phyloP scores from a whole-genome alignment of 345 rosid species.

The Eucalyptus urophylla region DNA sequence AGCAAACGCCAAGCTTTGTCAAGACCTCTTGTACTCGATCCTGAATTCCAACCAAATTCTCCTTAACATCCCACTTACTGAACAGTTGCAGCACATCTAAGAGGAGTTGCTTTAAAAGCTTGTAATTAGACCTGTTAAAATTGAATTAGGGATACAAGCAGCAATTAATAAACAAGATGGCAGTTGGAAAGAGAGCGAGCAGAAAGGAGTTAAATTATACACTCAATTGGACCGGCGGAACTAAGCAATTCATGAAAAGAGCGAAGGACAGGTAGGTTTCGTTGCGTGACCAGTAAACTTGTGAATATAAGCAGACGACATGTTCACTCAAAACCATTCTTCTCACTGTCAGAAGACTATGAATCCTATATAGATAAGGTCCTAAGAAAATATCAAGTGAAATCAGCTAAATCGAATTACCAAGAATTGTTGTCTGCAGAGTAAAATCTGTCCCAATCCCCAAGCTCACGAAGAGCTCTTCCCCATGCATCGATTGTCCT shows the following conservation, averaged over 20 bases:
- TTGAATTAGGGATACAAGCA: fast-evolving
- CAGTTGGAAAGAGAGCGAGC: not conserved
- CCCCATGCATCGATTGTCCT: not conserved
- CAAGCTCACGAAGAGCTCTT: not conserved
- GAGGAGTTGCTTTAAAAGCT: not conserved
- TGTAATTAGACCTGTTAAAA: not conserved
- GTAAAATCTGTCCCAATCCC: fast-evolving
- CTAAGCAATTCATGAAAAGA: not conserved
- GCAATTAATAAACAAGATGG: not conserved
- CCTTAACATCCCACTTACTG: fast-evolving
- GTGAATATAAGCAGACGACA: not conserved
- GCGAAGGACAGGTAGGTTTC: not conserved
- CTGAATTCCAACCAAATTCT: not conserved
- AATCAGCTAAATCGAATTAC: not conserved
- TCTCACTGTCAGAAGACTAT: not conserved
- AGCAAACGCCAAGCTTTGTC: not conserved
- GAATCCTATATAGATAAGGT: fast-evolving
- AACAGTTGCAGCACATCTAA: not conserved
- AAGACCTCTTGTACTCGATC: not conserved
- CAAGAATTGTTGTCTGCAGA: not conserved
- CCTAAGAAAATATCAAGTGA: not conserved
- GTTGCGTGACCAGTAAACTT: not conserved
- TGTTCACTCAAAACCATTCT: not conserved
- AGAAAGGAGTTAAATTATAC: fast-evolving
- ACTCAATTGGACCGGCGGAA: not conserved